Percentiles rank a stretch among this genome's conserved stretches.
Evolutionary conservation across 139 green algal species (phyloP).

Genomic region (Chlorella sp.): DNA sequence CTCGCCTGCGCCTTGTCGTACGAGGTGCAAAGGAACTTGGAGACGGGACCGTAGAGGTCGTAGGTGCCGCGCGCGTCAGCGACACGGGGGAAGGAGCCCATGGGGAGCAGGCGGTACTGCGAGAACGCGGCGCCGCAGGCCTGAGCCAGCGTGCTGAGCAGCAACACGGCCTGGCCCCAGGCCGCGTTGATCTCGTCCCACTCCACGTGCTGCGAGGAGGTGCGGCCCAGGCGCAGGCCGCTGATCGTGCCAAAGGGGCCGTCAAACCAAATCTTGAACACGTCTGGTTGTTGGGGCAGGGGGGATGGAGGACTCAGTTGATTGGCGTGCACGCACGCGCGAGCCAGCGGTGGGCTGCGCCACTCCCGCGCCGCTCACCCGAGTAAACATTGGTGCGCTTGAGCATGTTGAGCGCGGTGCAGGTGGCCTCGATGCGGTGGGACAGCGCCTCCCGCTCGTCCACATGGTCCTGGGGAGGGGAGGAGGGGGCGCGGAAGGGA

Average conservation of each 20-base stretch:
- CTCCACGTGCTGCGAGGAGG: constrained; percentile 70
- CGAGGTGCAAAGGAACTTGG: constrained; percentile 74
- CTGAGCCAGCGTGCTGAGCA: constrained; percentile 93
- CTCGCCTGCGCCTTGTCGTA: constrained; percentile 89
- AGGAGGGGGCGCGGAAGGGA: too few species aligned
- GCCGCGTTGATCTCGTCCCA: constrained; percentile 99
- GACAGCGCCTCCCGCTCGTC: constrained; percentile 75
- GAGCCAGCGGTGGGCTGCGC: too few species aligned
- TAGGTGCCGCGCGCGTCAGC: constrained; percentile 61
- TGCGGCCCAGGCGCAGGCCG: constrained; percentile 88
- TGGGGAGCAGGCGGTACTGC: constrained; percentile 73
- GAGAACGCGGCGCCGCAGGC: constrained; percentile 57
- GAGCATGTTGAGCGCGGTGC: constrained; percentile 71
- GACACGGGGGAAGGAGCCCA: constrained; percentile 86
- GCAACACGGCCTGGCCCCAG: constrained; percentile 91
- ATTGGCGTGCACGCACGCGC: too few species aligned
- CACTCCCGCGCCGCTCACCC: too few species aligned
- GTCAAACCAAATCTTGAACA: constrained; percentile 90
- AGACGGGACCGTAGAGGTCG: constrained; percentile 92
- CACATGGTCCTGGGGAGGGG: constrained; percentile 59
- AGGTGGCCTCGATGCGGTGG: constrained; percentile 24
- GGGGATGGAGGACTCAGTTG: constrained; percentile 80
- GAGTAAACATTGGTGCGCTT: constrained; percentile 47
- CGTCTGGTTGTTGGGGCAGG: too few species aligned
- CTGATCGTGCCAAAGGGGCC: constrained; percentile 87